Evolutionary conservation across 192 early-diverging fungal genomes (phyloP).

Genomic region (Dispira simplex): DNA sequence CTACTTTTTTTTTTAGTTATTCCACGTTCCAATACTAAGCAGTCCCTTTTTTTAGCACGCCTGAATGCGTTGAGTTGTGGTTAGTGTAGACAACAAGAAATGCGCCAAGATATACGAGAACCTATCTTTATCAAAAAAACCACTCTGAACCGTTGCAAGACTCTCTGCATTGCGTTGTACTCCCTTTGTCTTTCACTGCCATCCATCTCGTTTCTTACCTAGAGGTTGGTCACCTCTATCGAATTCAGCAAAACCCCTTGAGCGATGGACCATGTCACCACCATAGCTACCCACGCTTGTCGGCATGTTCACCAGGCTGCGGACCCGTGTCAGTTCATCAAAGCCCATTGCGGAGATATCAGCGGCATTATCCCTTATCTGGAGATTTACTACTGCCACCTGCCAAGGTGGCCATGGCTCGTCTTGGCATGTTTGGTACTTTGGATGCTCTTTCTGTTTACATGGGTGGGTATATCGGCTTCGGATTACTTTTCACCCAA

Average conservation of each 20-base stretch:
- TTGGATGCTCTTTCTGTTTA: slow-evolving; percentile 64
- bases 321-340: not conserved
- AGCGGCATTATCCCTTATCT: slow-evolving; percentile 29
- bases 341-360: not conserved
- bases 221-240: not conserved
- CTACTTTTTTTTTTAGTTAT: too few relatives aligned
- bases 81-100: too few relatives aligned
- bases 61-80: too few relatives aligned
- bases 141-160: too few relatives aligned
- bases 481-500: slow-evolving; percentile 84
- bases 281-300: not conserved
- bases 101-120: too few relatives aligned
- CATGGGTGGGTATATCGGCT: slow-evolving; percentile 59
- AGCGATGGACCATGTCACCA: not conserved
- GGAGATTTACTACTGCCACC: slow-evolving; percentile 36
- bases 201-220: slow-evolving; percentile 3
- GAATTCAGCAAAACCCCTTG: too few relatives aligned
- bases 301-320: not conserved
- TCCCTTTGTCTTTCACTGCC: not conserved
- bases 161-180: too few relatives aligned
- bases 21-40: too few relatives aligned
- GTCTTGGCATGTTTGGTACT: slow-evolving; percentile 30
- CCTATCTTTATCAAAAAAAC: too few relatives aligned
- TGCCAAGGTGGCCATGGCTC: slow-evolving; percentile 15
- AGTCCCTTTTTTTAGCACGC: too few relatives aligned